These are phyloP conservation scores for Isatis tinctoria DNA, from an alignment of 345 rosid genomes.

Conservation along the genomic window DNA sequence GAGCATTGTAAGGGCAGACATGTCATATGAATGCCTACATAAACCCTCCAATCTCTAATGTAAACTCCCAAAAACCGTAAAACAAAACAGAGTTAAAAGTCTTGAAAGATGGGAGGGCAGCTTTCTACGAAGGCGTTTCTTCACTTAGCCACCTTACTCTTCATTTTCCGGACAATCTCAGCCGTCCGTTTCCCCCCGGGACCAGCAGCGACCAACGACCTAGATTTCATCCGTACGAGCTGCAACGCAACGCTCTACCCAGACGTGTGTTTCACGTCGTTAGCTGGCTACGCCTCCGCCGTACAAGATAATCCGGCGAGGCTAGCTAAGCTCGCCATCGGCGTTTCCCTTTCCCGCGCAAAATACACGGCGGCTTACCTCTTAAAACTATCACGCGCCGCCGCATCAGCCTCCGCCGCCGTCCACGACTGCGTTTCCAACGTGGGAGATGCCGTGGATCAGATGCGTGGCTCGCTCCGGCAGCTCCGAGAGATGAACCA, in stretches of 20 bases:
- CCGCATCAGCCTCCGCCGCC: slow-evolving; percentile 51
- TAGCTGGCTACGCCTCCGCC: slow-evolving; percentile 53
- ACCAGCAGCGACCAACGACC: slow-evolving; percentile 24
- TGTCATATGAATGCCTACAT: slow-evolving; percentile 25
- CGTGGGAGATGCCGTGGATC: slow-evolving; percentile 80
- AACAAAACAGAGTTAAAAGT: not conserved
- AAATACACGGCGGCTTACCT: slow-evolving; percentile 45
- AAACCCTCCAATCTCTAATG: slow-evolving; percentile 1
- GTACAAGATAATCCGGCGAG: slow-evolving; percentile 50
- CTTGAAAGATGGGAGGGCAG: slow-evolving; percentile 25
- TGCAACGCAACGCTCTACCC: slow-evolving; percentile 82
- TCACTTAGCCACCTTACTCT: slow-evolving; percentile 30
- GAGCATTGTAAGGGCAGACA: slow-evolving; percentile 2
- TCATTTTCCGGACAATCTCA: slow-evolving; percentile 24
- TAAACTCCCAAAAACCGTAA: not conserved
- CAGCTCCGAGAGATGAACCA: slow-evolving; percentile 58
- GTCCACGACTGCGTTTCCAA: slow-evolving; percentile 82
- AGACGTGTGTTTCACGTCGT: slow-evolving; percentile 65
- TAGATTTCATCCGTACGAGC: slow-evolving; percentile 69
- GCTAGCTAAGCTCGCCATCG: slow-evolving; percentile 61
- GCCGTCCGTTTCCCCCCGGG: slow-evolving; percentile 18
- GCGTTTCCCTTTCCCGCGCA: slow-evolving; percentile 54
- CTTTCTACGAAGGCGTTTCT: slow-evolving; percentile 15
- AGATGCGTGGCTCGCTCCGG: slow-evolving; percentile 65
- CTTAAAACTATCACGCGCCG: slow-evolving; percentile 57